Conservation (phyloP, 176 grass and related monocot genomes). For the Zea luxurians region DNA sequence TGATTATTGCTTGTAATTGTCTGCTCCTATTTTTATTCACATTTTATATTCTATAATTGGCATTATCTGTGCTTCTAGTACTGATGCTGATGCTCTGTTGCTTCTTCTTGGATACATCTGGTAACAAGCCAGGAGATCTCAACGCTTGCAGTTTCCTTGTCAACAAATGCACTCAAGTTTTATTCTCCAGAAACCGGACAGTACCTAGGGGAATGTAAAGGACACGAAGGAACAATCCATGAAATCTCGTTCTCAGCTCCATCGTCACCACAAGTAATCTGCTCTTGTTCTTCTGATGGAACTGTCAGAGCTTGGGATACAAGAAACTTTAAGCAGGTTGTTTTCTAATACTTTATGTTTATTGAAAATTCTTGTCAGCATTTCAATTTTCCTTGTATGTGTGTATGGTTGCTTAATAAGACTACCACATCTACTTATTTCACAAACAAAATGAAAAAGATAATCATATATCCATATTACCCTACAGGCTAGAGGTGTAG, state of each 20-base stretch:
- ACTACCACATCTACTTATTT: background rate
- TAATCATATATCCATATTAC: background rate
- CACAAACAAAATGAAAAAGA: background rate
- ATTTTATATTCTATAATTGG: background rate
- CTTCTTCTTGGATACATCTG: slow-evolving; percentile 30
- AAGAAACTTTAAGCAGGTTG: slow-evolving; percentile 84
- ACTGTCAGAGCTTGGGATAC: slow-evolving; percentile 95
- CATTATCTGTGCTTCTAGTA: slow-evolving; percentile 3
- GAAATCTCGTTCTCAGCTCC: slow-evolving; percentile 83
- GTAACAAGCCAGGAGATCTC: slow-evolving; percentile 80
- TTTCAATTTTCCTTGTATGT: background rate
- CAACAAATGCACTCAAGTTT: slow-evolving; percentile 71
- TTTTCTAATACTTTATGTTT: slow-evolving; percentile 19
- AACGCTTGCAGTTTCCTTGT: slow-evolving; percentile 78
- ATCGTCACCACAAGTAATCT: slow-evolving; percentile 64
- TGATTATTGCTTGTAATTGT: background rate
- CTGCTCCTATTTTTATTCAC: background rate
- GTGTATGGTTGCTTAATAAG: background rate
- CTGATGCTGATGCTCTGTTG: slow-evolving; percentile 10
- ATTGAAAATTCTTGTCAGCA: background rate
- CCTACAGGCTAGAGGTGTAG: background rate
- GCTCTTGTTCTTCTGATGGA: slow-evolving; percentile 82
- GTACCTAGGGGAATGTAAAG: slow-evolving; percentile 76
- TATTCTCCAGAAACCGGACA: slow-evolving; percentile 84
- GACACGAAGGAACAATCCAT: slow-evolving; percentile 67